A percentile compares a stretch with the other conserved stretches of the same genome.
Evolutionary conservation across 2,329 filamentous ascomycete species (phyloP).

Genomic region (Diaporthe vexans): DNA sequence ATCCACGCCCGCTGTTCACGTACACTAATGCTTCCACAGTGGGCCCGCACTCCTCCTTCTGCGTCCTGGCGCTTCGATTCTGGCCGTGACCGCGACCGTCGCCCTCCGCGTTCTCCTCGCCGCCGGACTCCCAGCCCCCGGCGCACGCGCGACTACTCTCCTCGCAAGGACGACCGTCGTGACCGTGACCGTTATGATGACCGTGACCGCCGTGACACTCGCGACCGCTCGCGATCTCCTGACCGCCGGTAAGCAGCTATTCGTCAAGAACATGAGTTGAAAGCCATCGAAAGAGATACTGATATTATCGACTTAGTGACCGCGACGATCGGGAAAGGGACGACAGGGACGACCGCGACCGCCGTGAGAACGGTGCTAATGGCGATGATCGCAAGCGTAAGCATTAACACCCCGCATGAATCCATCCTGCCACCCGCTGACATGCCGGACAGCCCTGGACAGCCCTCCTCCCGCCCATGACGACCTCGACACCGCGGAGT

Average conservation of each 20-base stretch:
- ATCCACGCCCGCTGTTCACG: conserved; percentile 32
- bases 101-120: conserved; percentile 72
- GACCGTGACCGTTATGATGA: conserved; percentile 85
- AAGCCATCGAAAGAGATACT: conserved; percentile 62
- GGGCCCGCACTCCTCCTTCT: conserved; percentile 97
- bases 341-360: conserved; percentile 79
- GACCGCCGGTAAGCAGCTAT: conserved; percentile 65
- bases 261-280: background rate
- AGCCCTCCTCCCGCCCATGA: conserved; percentile 89
- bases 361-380: conserved; percentile 83
- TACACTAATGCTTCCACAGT: conserved; percentile 68
- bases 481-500: conserved; percentile 95
- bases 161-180: conserved; percentile 88
- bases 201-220: conserved; percentile 77
- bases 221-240: conserved; percentile 82
- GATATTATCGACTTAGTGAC: conserved; percentile 53
- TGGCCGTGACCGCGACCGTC: conserved; percentile 81
- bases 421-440: conserved; percentile 51
- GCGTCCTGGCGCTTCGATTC: conserved; percentile 99
- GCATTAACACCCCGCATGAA: conserved; percentile 46
- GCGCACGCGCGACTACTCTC: conserved; percentile 82
- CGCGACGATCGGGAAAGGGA: conserved; percentile 70
- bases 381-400: conserved; percentile 93
- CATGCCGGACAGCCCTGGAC: conserved; percentile 68
- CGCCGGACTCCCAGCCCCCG: conserved; percentile 83